Evolutionary conservation across 441 rosid genomes (phyloP), one percentile per base, ranked within the genome.

Genomic region (Erodium trifolium): DNA sequence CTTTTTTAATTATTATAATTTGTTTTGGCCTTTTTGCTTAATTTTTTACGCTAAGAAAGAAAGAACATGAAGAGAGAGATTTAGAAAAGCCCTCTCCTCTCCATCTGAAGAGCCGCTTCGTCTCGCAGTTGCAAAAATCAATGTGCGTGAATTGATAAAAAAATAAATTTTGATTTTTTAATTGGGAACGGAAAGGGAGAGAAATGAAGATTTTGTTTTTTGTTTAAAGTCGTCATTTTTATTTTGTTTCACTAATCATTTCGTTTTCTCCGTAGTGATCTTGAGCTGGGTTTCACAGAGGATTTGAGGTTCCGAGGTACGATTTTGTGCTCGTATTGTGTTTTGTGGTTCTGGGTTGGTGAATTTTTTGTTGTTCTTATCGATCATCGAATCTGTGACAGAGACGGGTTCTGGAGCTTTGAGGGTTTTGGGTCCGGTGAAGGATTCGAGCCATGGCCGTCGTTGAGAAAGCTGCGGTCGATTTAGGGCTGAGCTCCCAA

Each of bases 401-500:
- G 63, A 57, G 63, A 17, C 63, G 23, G 63, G 23, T 57, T 57
- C 23, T 57, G 27, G 63, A 18, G 63, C 23, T 27, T 67, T 39
- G 62, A 23, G 29, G 0, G 43, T 19, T 69, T 62, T 62, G 7
- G 67, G 39, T 63, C 8, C 18, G 31, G 23, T 64, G 19, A 27
- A 16, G 27, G 68, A 41, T 37, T 66, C 12, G 31, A 41, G 1
- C 64, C 69, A 88, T 88, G 96, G 91, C 89, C 17, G 79, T 87
- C 37, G 78, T 82, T 63, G 96, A 88, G 80, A 85, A 82, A 65
- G 79, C 69, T 5, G 80, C 73, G 63, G 82, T 71, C 37, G 79
- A 74, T 19, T 76, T 83, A 27, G 81, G 78, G 67, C 70, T 70
- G 63, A 59, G 76, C 59, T 68, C 82, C 17, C 78, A 66, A 70